Conservation (phyloP, 2,329 filamentous ascomycete genomes). For the Penicillium sp. region DNA sequence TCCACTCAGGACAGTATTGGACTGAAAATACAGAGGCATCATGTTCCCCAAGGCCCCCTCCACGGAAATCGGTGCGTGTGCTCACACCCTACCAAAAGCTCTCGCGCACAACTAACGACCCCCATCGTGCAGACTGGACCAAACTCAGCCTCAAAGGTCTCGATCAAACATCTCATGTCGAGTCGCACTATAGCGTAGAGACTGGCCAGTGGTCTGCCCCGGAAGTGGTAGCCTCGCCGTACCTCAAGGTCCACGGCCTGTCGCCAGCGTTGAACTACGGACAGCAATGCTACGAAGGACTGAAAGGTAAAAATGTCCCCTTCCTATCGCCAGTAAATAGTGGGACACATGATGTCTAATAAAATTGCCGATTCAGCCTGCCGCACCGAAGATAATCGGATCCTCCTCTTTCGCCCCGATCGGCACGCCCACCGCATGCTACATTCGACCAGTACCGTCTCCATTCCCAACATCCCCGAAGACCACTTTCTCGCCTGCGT, state of each 20-base stretch:
- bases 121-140: neutral
- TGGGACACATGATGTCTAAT: neutral
- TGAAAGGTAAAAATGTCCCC: neutral
- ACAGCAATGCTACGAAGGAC: neutral
- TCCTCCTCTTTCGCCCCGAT: constrained; percentile 38
- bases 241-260: no score
- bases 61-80: neutral
- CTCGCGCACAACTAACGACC: neutral
- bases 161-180: neutral
- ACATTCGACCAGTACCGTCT: constrained; percentile 32
- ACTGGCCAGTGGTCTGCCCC: no score
- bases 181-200: no score
- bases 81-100: neutral
- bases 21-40: neutral
- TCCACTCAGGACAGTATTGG: neutral
- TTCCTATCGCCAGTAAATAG: neutral
- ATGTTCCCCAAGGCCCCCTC: neutral
- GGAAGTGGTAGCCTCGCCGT: no score
- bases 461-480: constrained; percentile 37
- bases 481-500: constrained; percentile 26
- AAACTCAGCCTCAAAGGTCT: neutral
- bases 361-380: neutral
- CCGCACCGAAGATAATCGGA: constrained; percentile 15
- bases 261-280: neutral
- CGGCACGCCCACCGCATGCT: constrained; percentile 37